phyloP scores from a whole-genome alignment of 352 stramenopile species.

The Labyrinthula sp. region DNA sequence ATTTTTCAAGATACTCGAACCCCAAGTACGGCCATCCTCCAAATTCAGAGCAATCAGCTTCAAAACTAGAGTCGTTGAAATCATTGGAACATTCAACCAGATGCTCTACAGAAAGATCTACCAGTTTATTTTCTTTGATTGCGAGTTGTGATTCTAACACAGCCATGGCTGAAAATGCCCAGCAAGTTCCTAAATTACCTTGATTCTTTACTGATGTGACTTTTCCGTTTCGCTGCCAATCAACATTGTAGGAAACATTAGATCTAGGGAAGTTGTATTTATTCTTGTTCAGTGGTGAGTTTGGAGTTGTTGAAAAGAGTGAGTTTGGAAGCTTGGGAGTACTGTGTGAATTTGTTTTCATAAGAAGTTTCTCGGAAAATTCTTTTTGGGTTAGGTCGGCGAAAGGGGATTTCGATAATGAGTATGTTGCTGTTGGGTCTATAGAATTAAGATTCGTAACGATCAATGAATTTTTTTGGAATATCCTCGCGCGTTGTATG shows the following conservation, averaged over 20 bases:
- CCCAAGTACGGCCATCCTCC: conserved; percentile 29
- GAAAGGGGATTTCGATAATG: conserved; percentile 13
- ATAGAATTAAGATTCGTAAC: too few relatives aligned
- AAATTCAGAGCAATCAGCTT: conserved; percentile 18
- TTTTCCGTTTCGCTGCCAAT: conserved; percentile 7
- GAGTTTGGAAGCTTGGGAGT: not conserved
- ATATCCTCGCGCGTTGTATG: too few relatives aligned
- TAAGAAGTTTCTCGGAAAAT: conserved; percentile 17
- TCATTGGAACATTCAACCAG: conserved; percentile 9
- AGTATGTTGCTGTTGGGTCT: conserved; percentile 28
- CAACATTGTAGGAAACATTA: not conserved
- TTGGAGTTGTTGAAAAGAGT: not conserved
- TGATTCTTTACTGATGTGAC: conserved; percentile 9
- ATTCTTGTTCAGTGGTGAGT: not conserved
- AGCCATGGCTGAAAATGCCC: conserved; percentile 8
- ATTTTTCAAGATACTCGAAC: conserved; percentile 8
- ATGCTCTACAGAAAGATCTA: conserved; percentile 12
- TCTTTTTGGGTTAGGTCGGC: conserved; percentile 15
- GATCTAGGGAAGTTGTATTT: not conserved
- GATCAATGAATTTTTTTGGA: too few relatives aligned
- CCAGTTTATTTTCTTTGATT: conserved; percentile 3
- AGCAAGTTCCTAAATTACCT: conserved; percentile 24
- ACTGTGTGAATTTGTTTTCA: not conserved
- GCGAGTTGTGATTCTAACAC: conserved; percentile 15
- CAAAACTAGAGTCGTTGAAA: not conserved